These are phyloP conservation scores for Amphibolis antarctica DNA, from an alignment of 106 monocot species.

Conservation along the genomic window DNA sequence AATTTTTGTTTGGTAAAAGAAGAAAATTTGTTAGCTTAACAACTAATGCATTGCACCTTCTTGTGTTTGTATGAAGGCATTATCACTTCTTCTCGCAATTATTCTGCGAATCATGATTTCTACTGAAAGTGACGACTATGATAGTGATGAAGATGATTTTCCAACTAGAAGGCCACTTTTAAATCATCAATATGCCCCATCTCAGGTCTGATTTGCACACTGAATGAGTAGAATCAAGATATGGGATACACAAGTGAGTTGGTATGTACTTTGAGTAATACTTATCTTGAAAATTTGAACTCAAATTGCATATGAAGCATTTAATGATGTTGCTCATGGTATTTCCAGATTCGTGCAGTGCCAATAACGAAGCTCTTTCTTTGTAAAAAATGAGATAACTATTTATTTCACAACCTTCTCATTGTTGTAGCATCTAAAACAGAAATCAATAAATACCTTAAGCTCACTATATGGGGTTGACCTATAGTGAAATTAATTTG, in stretches of 20 bases:
- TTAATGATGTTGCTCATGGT: no score
- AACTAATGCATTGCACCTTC: not conserved
- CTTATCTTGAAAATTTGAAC: no score
- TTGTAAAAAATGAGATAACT: no score
- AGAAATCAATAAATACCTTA: no score
- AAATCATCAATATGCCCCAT: slow-evolving; percentile 18
- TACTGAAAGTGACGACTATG: slow-evolving; percentile 22
- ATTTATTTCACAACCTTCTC: no score
- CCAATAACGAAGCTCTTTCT: no score
- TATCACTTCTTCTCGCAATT: slow-evolving; percentile 39
- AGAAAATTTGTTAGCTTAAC: not conserved
- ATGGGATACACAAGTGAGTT: not conserved
- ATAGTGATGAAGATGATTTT: slow-evolving; percentile 45
- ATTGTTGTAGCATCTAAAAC: no score
- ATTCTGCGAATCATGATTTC: slow-evolving; percentile 31
- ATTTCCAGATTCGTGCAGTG: no score
- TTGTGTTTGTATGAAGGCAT: slow-evolving; percentile 15
- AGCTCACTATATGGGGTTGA: no score
- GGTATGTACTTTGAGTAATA: not conserved
- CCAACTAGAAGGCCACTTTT: slow-evolving; percentile 31
- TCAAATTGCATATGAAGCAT: no score
- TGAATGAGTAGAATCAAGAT: not conserved
- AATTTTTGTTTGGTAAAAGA: not conserved
- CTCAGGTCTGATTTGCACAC: slow-evolving; percentile 5
- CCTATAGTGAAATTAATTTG: no score